Conservation (phyloP, 2,329 filamentous ascomycete genomes). For the Xylaria sp. region DNA sequence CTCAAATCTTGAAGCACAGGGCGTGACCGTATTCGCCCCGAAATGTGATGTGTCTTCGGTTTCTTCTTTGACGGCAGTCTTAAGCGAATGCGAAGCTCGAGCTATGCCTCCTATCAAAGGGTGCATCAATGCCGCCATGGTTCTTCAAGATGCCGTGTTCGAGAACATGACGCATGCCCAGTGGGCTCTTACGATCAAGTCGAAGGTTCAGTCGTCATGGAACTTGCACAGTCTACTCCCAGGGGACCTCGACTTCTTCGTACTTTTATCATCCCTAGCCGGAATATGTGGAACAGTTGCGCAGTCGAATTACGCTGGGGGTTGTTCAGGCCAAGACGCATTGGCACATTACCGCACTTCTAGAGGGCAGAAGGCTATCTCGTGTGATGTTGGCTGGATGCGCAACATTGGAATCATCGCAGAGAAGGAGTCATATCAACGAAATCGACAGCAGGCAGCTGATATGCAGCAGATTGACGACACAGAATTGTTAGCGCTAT, state of each 20-base stretch:
- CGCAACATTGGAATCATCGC: slow-evolving; percentile 36
- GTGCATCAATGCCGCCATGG: slow-evolving; percentile 51
- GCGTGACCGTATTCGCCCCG: slow-evolving; percentile 28
- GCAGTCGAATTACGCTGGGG: slow-evolving; percentile 38
- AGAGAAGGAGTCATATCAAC: no score
- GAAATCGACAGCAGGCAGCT: no score
- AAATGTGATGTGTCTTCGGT: slow-evolving; percentile 34
- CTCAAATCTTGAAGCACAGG: slow-evolving; percentile 21
- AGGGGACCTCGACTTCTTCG: slow-evolving; percentile 36
- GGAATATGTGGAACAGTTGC: slow-evolving; percentile 33
- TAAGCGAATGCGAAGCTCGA: slow-evolving; percentile 24
- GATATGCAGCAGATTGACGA: no score
- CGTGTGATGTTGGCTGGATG: slow-evolving; percentile 39
- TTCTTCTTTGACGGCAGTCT: slow-evolving; percentile 14
- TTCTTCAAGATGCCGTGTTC: slow-evolving; percentile 41
- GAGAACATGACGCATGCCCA: slow-evolving; percentile 37
- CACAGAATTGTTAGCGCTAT: no score
- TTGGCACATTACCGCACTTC: slow-evolving; percentile 32
- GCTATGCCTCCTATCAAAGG: slow-evolving; percentile 46
- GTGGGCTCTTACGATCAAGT: slow-evolving; percentile 35
- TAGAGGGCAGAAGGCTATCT: slow-evolving; percentile 31
- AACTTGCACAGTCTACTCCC: slow-evolving; percentile 35
- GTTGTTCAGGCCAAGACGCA: slow-evolving; percentile 37
- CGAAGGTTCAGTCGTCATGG: slow-evolving; percentile 33
- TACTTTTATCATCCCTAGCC: slow-evolving; percentile 38